Conservation (phyloP, 2,329 filamentous ascomycete species). For the Apiospora marii region DNA sequence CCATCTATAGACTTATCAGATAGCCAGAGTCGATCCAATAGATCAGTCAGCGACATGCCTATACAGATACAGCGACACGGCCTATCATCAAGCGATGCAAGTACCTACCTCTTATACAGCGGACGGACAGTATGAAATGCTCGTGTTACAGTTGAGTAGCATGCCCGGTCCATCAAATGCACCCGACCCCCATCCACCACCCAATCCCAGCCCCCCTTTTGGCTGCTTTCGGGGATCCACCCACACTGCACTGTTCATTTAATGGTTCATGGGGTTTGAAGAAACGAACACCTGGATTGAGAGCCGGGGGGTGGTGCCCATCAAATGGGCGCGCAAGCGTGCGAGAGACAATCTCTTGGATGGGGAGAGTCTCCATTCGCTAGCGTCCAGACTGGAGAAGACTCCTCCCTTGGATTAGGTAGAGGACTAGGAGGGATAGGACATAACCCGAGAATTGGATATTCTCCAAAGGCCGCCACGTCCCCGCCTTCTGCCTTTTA, state of each 20-base stretch:
- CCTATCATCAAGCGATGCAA: background rate
- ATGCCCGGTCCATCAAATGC: constrained; percentile 21
- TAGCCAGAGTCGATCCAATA: constrained; percentile 2
- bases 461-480: constrained; percentile 35
- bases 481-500: constrained; percentile 43
- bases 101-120: background rate
- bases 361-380: constrained; percentile 21
- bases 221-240: constrained; percentile 16
- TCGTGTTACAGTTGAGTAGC: constrained; percentile 19
- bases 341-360: constrained; percentile 19
- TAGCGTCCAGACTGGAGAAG: constrained; percentile 20
- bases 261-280: constrained; percentile 25
- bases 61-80: background rate
- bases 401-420: constrained; percentile 20
- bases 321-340: constrained; percentile 5
- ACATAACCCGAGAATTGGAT: constrained; percentile 21
- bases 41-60: constrained; percentile 7
- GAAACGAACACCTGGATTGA: constrained; percentile 25
- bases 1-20: constrained; percentile 14
- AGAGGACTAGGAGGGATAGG: constrained; percentile 10
- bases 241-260: constrained; percentile 24
- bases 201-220: constrained; percentile 21
- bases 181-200: constrained; percentile 7
- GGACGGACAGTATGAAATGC: constrained; percentile 4
- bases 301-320: constrained; percentile 19